A percentile compares a stretch with the other conserved stretches of the same genome.
phyloP scores from a whole-genome alignment of 768 basidiomycete species.

The Dacryopinax primogenitus region DNA sequence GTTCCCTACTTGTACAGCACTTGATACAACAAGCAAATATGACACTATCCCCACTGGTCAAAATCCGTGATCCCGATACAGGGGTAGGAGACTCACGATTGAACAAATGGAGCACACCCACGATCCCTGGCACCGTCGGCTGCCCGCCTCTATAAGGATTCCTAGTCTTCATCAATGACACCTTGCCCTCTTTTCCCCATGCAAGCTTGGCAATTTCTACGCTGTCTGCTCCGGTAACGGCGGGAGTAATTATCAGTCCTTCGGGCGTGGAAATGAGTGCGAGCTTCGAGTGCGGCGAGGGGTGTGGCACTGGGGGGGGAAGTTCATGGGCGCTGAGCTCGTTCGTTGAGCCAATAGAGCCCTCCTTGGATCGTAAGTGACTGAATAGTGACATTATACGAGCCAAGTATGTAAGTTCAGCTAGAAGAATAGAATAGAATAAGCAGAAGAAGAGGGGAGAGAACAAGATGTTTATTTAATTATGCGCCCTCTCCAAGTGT shows the following conservation, averaged over 20 bases:
- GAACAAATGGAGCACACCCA: constrained; percentile 61
- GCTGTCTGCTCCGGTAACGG: constrained; percentile 26
- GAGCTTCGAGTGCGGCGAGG: constrained; percentile 56
- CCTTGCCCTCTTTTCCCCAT: constrained; percentile 45
- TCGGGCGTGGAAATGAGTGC: constrained; percentile 44
- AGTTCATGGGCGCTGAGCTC: constrained; percentile 20
- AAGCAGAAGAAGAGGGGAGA: neutral
- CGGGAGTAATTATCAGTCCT: constrained; percentile 57
- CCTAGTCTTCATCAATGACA: constrained; percentile 22
- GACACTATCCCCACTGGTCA: constrained; percentile 37
- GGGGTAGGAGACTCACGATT: constrained; percentile 37
- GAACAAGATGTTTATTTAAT: neutral
- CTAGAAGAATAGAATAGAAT: neutral
- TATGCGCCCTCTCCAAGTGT: neutral
- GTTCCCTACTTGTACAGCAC: constrained; percentile 48
- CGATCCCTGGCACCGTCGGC: constrained; percentile 58
- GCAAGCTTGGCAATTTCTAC: constrained; percentile 36
- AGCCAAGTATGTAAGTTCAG: neutral
- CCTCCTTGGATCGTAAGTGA: neutral
- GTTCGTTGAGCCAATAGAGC: neutral
- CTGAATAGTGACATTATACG: neutral
- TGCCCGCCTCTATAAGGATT: constrained; percentile 42
- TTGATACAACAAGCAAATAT: constrained; percentile 60
- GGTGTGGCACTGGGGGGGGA: constrained; percentile 64
- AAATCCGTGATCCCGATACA: neutral